phyloP scores from a whole-genome alignment of 768 basidiomycete species.

The Lentinula aciculospora region DNA sequence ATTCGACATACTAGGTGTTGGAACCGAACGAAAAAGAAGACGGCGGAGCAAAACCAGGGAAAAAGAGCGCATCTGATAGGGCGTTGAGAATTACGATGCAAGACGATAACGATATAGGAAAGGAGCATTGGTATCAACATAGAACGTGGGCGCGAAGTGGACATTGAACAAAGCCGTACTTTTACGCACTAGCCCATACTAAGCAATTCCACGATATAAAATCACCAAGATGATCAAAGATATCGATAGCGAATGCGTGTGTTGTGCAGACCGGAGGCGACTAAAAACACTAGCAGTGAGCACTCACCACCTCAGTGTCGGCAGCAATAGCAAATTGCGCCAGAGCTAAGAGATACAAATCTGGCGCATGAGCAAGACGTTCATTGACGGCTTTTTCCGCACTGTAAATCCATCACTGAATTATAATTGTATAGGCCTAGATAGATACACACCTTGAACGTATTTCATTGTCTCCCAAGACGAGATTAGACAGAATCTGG shows the following conservation, averaged over 20 bases:
- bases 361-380: slow-evolving; percentile 69
- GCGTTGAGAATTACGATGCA: not conserved
- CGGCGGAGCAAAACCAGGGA: slow-evolving; percentile 77
- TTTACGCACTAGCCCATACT: not conserved
- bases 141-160: not conserved
- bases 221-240: not conserved
- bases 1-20: slow-evolving; percentile 7
- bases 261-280: not conserved
- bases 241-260: not conserved
- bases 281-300: not conserved
- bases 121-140: not conserved
- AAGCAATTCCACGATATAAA: not conserved
- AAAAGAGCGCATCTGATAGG: slow-evolving; percentile 75
- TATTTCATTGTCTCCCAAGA: slow-evolving; percentile 80
- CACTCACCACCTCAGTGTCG: slow-evolving; percentile 73
- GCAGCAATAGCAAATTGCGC: slow-evolving; percentile 74
- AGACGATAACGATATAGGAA: slow-evolving; percentile 6
- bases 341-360: slow-evolving; percentile 73
- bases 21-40: slow-evolving; percentile 64
- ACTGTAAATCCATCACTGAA: slow-evolving; percentile 28
- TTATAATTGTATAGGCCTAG: not conserved
- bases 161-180: not conserved
- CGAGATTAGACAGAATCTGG: slow-evolving; percentile 80
- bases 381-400: slow-evolving; percentile 83
- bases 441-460: slow-evolving; percentile 50